phyloP scores from a whole-genome alignment of 306 rosid genomes.

The Pyrus bretschneideri region DNA sequence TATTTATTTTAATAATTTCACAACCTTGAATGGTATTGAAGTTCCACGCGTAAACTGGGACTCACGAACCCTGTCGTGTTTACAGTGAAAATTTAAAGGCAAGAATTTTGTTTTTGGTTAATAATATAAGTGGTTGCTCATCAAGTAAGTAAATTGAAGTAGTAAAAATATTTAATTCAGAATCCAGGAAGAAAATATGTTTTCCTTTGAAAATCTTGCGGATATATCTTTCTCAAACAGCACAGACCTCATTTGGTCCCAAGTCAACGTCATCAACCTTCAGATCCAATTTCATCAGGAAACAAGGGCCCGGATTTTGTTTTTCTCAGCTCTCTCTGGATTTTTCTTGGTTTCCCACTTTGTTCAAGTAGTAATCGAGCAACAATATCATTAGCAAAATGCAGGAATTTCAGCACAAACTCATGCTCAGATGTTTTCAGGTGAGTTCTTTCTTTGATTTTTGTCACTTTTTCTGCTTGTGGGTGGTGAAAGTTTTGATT shows the following conservation, averaged over 20 bases:
- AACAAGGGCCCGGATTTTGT: background rate
- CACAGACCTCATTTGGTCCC: constrained; percentile 19
- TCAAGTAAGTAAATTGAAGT: background rate
- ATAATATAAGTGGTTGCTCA: background rate
- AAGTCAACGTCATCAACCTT: constrained; percentile 27
- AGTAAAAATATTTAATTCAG: background rate
- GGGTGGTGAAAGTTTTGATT: constrained; percentile 2
- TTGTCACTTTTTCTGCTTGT: background rate
- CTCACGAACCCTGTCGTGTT: background rate
- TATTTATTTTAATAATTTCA: too few relatives aligned
- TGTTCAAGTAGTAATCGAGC: background rate
- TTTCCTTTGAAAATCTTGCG: background rate
- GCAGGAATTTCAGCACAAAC: constrained; percentile 23
- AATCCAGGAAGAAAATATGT: background rate
- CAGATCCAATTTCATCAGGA: constrained; percentile 30
- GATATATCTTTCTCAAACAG: background rate
- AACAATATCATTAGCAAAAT: constrained; percentile 1
- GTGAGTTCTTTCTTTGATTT: constrained; percentile 15
- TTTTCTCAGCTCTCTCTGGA: background rate
- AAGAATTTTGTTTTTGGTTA: background rate
- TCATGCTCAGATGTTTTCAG: constrained; percentile 25
- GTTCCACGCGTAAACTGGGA: background rate
- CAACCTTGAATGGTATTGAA: background rate
- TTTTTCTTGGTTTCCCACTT: background rate
- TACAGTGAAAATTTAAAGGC: background rate